phyloP scores from a whole-genome alignment of 2,329 filamentous ascomycete species.

The Harringtonia lauricola region DNA sequence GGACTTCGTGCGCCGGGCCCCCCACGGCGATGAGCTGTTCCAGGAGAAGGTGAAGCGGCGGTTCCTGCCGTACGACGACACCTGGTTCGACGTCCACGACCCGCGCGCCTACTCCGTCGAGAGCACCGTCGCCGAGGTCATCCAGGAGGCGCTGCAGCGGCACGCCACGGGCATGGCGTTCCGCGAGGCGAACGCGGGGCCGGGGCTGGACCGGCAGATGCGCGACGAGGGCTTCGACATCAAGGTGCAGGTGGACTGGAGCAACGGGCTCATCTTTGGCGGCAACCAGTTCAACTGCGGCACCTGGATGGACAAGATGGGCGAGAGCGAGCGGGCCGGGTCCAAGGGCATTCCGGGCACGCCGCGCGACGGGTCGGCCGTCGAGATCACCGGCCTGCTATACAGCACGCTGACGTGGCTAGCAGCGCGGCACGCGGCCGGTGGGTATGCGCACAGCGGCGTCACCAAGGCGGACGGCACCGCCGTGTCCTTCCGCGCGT shows the following conservation, averaged over 20 bases:
- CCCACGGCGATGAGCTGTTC: slow-evolving; percentile 63
- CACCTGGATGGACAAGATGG: slow-evolving; percentile 99
- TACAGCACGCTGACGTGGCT: slow-evolving; percentile 88
- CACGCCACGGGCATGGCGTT: slow-evolving; percentile 88
- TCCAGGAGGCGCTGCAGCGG: slow-evolving; percentile 86
- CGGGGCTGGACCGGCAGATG: slow-evolving; percentile 87
- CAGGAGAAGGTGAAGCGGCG: slow-evolving; percentile 69
- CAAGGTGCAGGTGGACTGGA: slow-evolving; percentile 83
- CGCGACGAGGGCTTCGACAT: slow-evolving; percentile 84
- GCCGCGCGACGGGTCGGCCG: slow-evolving; percentile 87
- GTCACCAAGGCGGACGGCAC: slow-evolving; percentile 55
- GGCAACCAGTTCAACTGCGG: slow-evolving; percentile 93
- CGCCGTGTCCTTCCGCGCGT: slow-evolving; percentile 59
- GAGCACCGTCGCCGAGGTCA: slow-evolving; percentile 76
- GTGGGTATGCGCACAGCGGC: slow-evolving; percentile 60
- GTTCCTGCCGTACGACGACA: slow-evolving; percentile 92
- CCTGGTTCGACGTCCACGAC: slow-evolving; percentile 79
- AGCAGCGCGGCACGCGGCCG: slow-evolving; percentile 50
- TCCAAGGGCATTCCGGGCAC: slow-evolving; percentile 92
- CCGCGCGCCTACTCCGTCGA: slow-evolving; percentile 72
- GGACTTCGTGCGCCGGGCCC: slow-evolving; percentile 76
- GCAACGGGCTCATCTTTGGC: slow-evolving; percentile 81
- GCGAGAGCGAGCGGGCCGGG: slow-evolving; percentile 82
- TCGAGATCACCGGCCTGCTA: slow-evolving; percentile 88
- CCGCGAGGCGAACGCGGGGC: slow-evolving; percentile 87